phyloP scores from a whole-genome alignment of 305 asterid genomes.

The Solanum hybrid region DNA sequence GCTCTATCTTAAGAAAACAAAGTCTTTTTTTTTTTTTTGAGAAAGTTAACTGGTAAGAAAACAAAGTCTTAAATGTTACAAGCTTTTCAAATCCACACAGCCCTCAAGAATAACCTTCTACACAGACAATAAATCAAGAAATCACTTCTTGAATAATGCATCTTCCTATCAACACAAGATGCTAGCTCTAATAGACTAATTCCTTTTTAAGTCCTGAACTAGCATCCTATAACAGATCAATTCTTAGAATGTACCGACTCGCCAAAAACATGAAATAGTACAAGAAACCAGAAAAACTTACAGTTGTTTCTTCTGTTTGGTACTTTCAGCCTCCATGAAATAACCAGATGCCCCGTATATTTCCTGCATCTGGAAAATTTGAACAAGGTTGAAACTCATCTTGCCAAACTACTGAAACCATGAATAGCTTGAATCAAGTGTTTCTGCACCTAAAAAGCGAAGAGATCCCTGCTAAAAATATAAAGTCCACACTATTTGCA shows the following conservation, averaged over 20 bases:
- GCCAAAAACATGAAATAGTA: not conserved
- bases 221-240: not conserved
- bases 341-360: slow-evolving; percentile 85
- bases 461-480: not conserved
- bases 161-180: not conserved
- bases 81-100: not conserved
- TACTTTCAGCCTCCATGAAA: slow-evolving; percentile 42
- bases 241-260: not conserved
- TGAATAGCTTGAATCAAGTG: not conserved
- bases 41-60: not conserved
- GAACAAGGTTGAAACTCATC: not conserved
- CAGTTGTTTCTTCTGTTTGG: slow-evolving; percentile 36
- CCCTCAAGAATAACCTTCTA: not conserved
- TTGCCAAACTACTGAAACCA: not conserved
- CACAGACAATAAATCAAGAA: not conserved
- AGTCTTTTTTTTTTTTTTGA: not conserved
- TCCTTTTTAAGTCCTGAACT: not conserved
- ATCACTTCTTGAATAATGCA: not conserved
- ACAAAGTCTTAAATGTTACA: not conserved
- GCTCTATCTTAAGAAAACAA: not conserved
- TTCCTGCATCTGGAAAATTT: slow-evolving; percentile 61
- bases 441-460: not conserved
- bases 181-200: not conserved
- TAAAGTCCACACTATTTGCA: not conserved
- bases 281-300: slow-evolving; percentile 21